Percentiles rank a stretch among this genome's conserved stretches.
Conservation (phyloP, 352 stramenopile genomes). For the Pythium vanterpoolii region DNA sequence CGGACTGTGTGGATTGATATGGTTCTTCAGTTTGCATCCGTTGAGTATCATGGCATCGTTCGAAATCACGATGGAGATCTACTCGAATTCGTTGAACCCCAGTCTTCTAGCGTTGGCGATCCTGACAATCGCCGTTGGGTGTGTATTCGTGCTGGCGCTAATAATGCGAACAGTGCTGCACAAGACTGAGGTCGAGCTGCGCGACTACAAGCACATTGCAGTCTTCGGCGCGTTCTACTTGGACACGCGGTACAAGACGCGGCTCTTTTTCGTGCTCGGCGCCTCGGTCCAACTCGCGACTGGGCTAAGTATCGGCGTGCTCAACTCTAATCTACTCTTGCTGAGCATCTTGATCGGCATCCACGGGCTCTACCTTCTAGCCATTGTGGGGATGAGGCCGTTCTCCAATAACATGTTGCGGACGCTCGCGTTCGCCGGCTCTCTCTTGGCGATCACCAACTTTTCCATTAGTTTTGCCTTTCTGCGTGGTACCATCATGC, state of each 20-base stretch:
- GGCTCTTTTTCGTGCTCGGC: conserved; percentile 64
- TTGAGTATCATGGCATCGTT: conserved; percentile 60
- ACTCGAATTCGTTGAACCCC: conserved; percentile 25
- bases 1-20: conserved; percentile 56
- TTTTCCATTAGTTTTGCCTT: conserved; percentile 57
- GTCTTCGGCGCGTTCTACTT: conserved; percentile 63
- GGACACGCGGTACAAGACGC: conserved; percentile 53
- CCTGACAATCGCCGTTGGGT: conserved; percentile 40
- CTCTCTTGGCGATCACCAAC: conserved; percentile 57
- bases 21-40: conserved; percentile 60
- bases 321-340: conserved; percentile 46
- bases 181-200: conserved; percentile 50
- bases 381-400: conserved; percentile 13
- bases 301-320: conserved; percentile 47
- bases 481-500: conserved; percentile 46
- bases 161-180: conserved; percentile 50
- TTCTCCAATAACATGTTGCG: conserved; percentile 40
- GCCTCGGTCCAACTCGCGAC: conserved; percentile 53
- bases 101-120: conserved; percentile 37
- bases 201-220: conserved; percentile 53
- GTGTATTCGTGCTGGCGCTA: conserved; percentile 44
- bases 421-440: conserved; percentile 36
- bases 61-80: conserved; percentile 68
- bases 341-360: conserved; percentile 55
- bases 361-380: conserved; percentile 48